These are phyloP conservation scores for Fistulifera pelliculosa DNA, from an alignment of 108 stramenopile species.

Conservation along the genomic window DNA sequence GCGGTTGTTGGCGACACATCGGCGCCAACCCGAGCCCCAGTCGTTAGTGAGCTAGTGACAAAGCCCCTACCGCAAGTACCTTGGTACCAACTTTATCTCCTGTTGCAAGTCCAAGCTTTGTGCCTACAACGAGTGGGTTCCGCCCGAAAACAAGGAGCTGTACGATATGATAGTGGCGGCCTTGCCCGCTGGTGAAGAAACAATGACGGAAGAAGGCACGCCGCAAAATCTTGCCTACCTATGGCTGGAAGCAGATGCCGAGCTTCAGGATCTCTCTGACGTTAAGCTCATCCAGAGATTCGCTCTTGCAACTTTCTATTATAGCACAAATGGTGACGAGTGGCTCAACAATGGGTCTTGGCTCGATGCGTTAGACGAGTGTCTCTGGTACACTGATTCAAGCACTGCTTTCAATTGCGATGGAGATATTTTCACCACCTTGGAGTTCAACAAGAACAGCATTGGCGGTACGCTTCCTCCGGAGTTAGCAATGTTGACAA, in stretches of 20 bases:
- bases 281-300: not conserved
- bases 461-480: constrained; percentile 6
- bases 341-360: constrained; percentile 5
- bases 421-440: not conserved
- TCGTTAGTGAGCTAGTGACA: no score
- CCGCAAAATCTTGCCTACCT: not conserved
- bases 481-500: not conserved
- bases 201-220: not conserved
- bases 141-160: not conserved
- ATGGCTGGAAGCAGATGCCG: constrained; percentile 3
- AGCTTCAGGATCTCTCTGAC: not conserved
- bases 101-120: no score
- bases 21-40: no score
- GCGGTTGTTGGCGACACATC: no score
- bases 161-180: not conserved
- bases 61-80: no score
- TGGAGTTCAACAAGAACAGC: constrained; percentile 2
- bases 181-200: not conserved
- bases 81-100: no score
- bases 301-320: constrained; percentile 11
- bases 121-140: no score
- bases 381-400: constrained; percentile 3
- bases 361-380: not conserved
- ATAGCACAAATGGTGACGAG: constrained; percentile 8
- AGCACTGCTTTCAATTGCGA: not conserved